A percentile compares a stretch with the other conserved stretches of the same genome.
phyloP scores from a whole-genome alignment of 192 early-diverging fungal genomes.

The Backusella psychrophila region DNA sequence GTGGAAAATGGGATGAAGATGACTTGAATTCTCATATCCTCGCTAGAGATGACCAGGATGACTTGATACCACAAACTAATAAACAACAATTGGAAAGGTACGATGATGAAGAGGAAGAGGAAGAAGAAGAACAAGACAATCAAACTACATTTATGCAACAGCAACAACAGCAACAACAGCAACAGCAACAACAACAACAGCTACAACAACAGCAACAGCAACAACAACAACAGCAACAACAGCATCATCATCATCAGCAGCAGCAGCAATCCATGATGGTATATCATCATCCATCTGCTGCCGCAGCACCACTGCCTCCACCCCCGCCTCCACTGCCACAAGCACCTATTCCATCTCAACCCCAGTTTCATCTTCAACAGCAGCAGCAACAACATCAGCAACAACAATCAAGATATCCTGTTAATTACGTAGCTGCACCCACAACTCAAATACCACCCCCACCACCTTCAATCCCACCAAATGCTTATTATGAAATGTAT shows the following conservation, averaged over 20 bases:
- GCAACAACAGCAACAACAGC: constrained; percentile 19
- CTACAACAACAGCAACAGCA: constrained; percentile 18
- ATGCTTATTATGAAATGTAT: constrained; percentile 16
- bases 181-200: constrained; percentile 25
- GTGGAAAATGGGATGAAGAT: constrained; percentile 16
- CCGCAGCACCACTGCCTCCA: neutral
- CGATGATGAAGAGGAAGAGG: neutral
- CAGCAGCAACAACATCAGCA: neutral
- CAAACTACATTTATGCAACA: neutral
- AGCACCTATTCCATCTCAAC: neutral
- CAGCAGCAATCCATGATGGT: constrained; percentile 16
- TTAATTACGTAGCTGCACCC: neutral
- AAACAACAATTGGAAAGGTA: neutral
- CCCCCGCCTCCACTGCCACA: neutral
- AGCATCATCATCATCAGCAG: constrained; percentile 24
- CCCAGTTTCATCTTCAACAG: neutral
- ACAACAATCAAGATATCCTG: neutral
- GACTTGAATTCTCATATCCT: neutral
- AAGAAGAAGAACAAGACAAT: neutral
- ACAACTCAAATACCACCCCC: neutral
- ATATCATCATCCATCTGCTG: neutral
- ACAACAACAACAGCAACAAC: constrained; percentile 18
- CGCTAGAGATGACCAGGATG: neutral
- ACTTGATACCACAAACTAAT: neutral
- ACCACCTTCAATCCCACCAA: neutral